Conservation (phyloP, 176 grass and related monocot species). For the Eleusine indica region DNA sequence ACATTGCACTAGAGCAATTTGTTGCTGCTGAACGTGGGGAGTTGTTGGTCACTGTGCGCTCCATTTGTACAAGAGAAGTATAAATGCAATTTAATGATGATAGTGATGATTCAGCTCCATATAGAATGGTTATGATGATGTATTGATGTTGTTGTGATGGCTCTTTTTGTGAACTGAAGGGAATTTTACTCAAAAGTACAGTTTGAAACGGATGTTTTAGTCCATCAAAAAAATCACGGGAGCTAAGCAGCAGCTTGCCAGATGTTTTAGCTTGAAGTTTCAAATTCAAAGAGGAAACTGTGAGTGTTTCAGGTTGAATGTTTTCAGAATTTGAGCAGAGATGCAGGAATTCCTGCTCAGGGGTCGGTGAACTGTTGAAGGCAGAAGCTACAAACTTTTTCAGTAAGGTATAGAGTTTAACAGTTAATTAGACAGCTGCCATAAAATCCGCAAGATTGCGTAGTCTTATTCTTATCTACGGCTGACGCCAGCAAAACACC, state of each 20-base stretch:
- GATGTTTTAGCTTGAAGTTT: background rate
- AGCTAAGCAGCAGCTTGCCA: background rate
- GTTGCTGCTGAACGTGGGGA: background rate
- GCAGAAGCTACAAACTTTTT: background rate
- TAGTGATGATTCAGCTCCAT: background rate
- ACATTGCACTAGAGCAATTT: background rate
- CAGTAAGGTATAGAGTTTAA: background rate
- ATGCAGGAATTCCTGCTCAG: background rate
- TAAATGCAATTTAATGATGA: background rate
- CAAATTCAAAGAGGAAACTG: background rate
- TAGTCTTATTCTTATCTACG: background rate
- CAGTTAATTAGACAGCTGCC: background rate
- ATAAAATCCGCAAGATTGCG: background rate
- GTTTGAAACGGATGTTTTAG: background rate
- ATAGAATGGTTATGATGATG: too few species aligned
- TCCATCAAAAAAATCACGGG: background rate
- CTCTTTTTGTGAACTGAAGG: background rate
- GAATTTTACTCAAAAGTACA: too few species aligned
- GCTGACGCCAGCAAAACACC: background rate
- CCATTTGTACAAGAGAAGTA: background rate
- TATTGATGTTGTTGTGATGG: background rate
- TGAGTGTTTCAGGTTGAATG: background rate
- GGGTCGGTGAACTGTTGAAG: background rate
- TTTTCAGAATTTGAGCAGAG: background rate
- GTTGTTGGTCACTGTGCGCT: background rate